phyloP scores from a whole-genome alignment of 2,329 filamentous ascomycete genomes.

The Laburnicola sp. region DNA sequence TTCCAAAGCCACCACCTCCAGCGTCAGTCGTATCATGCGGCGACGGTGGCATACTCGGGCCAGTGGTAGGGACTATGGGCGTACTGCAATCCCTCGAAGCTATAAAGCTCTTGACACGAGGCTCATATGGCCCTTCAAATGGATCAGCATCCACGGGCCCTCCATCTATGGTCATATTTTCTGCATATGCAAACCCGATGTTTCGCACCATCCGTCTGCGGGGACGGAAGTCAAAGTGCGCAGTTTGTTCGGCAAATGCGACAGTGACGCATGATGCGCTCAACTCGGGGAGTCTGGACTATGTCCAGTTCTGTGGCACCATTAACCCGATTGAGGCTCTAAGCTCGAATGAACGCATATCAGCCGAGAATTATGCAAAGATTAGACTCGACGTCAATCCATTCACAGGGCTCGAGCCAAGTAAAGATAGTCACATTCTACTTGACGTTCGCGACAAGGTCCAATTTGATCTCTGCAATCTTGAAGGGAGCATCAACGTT shows the following conservation, averaged over 20 bases:
- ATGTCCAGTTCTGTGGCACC: conserved; percentile 81
- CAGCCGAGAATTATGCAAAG: conserved; percentile 62
- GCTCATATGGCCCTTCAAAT: conserved; percentile 19
- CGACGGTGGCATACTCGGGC: conserved; percentile 89
- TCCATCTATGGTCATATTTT: conserved; percentile 58
- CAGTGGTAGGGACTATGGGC: conserved; percentile 91
- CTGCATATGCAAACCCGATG: conserved; percentile 54
- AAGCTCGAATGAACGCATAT: conserved; percentile 66
- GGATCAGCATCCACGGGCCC: conserved; percentile 23
- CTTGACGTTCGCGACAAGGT: conserved; percentile 84
- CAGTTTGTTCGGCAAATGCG: conserved; percentile 70
- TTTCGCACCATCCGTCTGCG: conserved; percentile 80
- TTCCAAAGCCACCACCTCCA: conserved; percentile 81
- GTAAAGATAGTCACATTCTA: conserved; percentile 58
- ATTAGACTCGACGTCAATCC: conserved; percentile 37
- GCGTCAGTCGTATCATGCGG: conserved; percentile 83
- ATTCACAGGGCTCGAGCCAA: conserved; percentile 35
- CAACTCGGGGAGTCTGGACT: conserved; percentile 71
- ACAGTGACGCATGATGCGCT: conserved; percentile 67
- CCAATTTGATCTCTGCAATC: conserved; percentile 77
- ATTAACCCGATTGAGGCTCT: conserved; percentile 60
- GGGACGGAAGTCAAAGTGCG: conserved; percentile 68
- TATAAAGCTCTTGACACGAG: conserved; percentile 72
- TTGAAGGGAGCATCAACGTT: conserved; percentile 76
- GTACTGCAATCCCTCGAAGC: conserved; percentile 88